Evolutionary conservation across 2,329 filamentous ascomycete genomes (phyloP), one percentile per base, ranked within the genome.

Genomic region (Penicillium digitatum): DNA sequence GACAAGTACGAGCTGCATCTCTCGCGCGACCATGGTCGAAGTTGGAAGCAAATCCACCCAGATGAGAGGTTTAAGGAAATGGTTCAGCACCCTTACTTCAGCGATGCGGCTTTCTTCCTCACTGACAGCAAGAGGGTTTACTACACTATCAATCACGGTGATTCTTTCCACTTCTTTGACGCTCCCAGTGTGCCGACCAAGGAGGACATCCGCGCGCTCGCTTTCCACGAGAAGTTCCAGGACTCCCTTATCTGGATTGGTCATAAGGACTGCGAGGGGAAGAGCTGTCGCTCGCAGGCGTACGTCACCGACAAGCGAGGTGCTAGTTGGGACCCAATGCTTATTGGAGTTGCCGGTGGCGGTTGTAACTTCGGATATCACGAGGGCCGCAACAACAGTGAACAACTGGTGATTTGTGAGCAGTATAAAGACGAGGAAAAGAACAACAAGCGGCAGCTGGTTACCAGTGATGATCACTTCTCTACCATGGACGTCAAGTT

Each of bases 161-260:
- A 85, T 38, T 86, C 79, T 78, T 82, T 39, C 81, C 82, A 60
- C 79, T 81, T n/a, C 81, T 80, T 73, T 72, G 62, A 62, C 9
- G 54, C 54, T n/a, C 62, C 62, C n/a, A 62, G 59, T n/a, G 34
- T 52, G 4, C 45, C 48, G 7, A 42, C 35, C 24, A 57, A 58
- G 20, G 61, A 70, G 63, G 62, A 67, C 6, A 63, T 78, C 5
- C 81, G 83, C 18, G 80, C 91, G 39, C 72, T 89, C 63, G 79
- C 81, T 34, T 99, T 99, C 76, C 94, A 99, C 66, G 88, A 91
- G 1, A 84, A 87, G 62, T 83, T 88, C 66, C 88, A 87, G 69
- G 88, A 96, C 66, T 96, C 91, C 90, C 79, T 97, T 40, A 88
- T 99, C 58, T 97, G 92, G 91, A 84, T 88, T 46, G 93, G 92